Conservation (phyloP, 2,329 filamentous ascomycete genomes). For the Colletotrichum musae region DNA sequence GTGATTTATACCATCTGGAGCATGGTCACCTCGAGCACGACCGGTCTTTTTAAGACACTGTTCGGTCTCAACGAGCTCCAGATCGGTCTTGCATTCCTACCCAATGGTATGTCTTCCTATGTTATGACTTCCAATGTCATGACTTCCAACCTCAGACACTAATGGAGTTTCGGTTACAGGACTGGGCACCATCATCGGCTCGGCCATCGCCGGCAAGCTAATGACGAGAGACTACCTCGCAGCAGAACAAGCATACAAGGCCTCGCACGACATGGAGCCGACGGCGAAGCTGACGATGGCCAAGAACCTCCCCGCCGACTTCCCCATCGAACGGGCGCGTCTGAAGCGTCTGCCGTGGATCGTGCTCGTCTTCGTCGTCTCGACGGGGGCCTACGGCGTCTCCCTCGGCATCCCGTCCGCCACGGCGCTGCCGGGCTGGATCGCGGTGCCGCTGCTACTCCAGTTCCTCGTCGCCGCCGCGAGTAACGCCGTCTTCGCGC, state of each 20-base stretch:
- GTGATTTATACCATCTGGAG: constrained; percentile 58
- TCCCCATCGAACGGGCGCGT: constrained; percentile 59
- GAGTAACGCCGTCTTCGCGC: constrained; percentile 54
- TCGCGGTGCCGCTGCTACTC: constrained; percentile 46
- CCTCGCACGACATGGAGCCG: constrained; percentile 36
- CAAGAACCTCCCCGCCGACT: constrained; percentile 50
- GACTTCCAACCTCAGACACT: background rate
- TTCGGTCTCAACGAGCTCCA: constrained; percentile 45
- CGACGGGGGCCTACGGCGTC: constrained; percentile 55
- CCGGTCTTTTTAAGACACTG: constrained; percentile 50
- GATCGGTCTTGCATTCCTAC: constrained; percentile 47
- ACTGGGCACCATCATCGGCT: constrained; percentile 59
- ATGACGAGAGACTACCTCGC: constrained; percentile 53
- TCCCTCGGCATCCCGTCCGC: constrained; percentile 44
- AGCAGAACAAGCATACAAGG: constrained; percentile 43
- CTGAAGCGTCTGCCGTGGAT: constrained; percentile 58
- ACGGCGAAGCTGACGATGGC: constrained; percentile 46
- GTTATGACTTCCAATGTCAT: background rate
- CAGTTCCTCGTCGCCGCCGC: constrained; percentile 54
- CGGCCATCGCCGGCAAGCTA: constrained; percentile 56
- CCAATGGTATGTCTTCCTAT: constrained; percentile 43
- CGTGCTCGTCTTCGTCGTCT: constrained; percentile 46
- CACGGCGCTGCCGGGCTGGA: constrained; percentile 42
- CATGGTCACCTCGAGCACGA: constrained; percentile 62
- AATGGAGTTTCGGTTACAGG: constrained; percentile 30